phyloP scores from a whole-genome alignment of 306 rosid species.

The Begonia peltatifolia region DNA sequence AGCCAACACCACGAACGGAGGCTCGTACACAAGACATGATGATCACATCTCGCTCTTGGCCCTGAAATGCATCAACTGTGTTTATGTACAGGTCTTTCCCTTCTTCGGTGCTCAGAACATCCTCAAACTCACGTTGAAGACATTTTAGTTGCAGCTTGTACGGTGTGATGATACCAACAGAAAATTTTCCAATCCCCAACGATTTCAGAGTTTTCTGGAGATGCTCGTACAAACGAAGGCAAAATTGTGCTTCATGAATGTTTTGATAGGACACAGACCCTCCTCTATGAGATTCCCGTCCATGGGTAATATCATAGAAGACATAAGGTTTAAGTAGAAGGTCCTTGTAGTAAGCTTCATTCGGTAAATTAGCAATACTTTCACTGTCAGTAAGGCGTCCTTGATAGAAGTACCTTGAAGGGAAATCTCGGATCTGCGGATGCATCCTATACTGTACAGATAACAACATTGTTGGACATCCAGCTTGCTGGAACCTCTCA shows the following conservation, averaged over 20 bases:
- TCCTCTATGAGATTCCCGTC: conserved; percentile 93
- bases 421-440: conserved; percentile 92
- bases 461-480: conserved; percentile 91
- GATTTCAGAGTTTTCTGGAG: conserved; percentile 61
- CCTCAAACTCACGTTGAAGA: conserved; percentile 87
- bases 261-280: conserved; percentile 95
- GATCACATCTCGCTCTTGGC: conserved; percentile 96
- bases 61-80: conserved; percentile 98
- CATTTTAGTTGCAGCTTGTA: conserved; percentile 95
- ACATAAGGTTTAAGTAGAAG: conserved; percentile 72
- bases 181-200: conserved; percentile 42
- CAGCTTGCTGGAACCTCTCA: conserved; percentile 92
- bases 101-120: conserved; percentile 75
- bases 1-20: conserved; percentile 87
- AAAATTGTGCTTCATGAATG: conserved; percentile 82
- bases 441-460: conserved; percentile 98
- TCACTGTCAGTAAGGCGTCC: conserved; percentile 92
- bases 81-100: conserved; percentile 90
- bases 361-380: conserved; percentile 61
- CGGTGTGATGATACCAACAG: conserved; percentile 94
- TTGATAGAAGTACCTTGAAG: conserved; percentile 92
- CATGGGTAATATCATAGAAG: conserved; percentile 86
- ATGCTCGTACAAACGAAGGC: conserved; percentile 80
- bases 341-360: conserved; percentile 74
- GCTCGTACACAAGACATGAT: conserved; percentile 99